Evolutionary conservation across 257 asterid genomes (phyloP).

Genomic region (Salvia hispanica): DNA sequence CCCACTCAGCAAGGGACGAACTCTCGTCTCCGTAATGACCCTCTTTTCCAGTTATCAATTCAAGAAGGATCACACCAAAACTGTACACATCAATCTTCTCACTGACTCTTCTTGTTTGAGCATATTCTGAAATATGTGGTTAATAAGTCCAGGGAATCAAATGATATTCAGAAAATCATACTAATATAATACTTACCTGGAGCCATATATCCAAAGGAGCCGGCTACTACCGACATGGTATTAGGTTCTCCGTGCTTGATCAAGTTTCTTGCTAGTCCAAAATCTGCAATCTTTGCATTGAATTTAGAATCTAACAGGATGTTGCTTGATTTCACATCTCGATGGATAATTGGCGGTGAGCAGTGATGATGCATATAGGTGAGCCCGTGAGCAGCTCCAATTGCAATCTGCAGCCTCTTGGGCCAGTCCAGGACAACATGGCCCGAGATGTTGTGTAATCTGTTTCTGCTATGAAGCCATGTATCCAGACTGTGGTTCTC

Average conservation of each 20-base stretch:
- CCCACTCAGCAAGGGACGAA: conserved; percentile 80
- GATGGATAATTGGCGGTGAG: conserved; percentile 51
- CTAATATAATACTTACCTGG: conserved; percentile 44
- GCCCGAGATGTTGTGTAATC: conserved; percentile 32
- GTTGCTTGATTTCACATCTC: conserved; percentile 58
- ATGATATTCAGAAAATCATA: not conserved
- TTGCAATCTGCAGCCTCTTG: conserved; percentile 52
- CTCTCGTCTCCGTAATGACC: conserved; percentile 71
- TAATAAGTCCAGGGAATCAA: not conserved
- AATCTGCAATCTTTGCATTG: conserved; percentile 63
- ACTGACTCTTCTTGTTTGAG: conserved; percentile 62
- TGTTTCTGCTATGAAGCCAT: conserved; percentile 65
- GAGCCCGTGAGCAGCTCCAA: conserved; percentile 61
- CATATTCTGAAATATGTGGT: conserved; percentile 59
- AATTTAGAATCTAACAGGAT: conserved; percentile 47
- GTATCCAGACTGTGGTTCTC: conserved; percentile 73
- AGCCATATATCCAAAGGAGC: conserved; percentile 65
- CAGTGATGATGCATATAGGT: conserved; percentile 62
- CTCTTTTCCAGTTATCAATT: conserved; percentile 73
- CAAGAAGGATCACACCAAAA: conserved; percentile 85
- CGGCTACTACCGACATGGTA: conserved; percentile 57
- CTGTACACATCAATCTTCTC: conserved; percentile 93
- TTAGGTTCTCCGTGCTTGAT: conserved; percentile 48
- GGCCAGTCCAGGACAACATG: conserved; percentile 54
- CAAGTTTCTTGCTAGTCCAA: conserved; percentile 56